Conservation (phyloP, 805 yeast species). For the Blastobotrys chiropterorum region DNA sequence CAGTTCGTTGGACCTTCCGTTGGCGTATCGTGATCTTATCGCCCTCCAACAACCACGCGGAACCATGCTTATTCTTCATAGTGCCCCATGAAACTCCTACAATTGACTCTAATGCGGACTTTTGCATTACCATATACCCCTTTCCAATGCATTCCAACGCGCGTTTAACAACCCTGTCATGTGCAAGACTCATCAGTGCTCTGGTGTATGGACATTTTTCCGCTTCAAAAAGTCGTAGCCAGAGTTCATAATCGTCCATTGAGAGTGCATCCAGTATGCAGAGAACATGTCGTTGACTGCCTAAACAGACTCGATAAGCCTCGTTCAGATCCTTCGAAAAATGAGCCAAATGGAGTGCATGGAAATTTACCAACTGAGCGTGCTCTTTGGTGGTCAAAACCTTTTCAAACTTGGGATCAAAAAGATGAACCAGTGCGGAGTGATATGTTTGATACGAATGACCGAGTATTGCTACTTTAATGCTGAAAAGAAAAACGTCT, state of each 20-base stretch:
- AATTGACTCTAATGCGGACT: constrained; percentile 7
- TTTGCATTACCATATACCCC: constrained; percentile 11
- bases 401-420: constrained; percentile 25
- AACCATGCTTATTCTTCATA: constrained; percentile 2
- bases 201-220: constrained; percentile 8
- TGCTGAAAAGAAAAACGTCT: constrained; percentile 44
- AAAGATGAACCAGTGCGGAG: constrained; percentile 44
- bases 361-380: constrained; percentile 37
- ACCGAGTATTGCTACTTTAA: constrained; percentile 41
- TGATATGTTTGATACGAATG: constrained; percentile 46
- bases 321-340: constrained; percentile 13
- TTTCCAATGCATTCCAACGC: constrained; percentile 12
- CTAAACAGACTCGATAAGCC: constrained; percentile 18
- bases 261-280: constrained; percentile 11
- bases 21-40: constrained; percentile 7
- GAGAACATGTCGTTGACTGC: constrained; percentile 4
- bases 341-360: constrained; percentile 38
- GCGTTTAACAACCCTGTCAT: constrained; percentile 2
- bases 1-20: no score
- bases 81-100: constrained; percentile 13
- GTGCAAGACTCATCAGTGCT: constrained; percentile 7
- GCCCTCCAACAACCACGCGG: constrained; percentile 11
- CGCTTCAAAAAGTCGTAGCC: constrained; percentile 8
- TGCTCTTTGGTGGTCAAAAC: constrained; percentile 25
- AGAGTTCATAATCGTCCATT: constrained; percentile 9